A percentile compares a stretch with the other conserved stretches of the same genome.
These are phyloP conservation scores for Amaranthus palmeri DNA, from an alignment of 148 eudicot genomes.

Conservation along the genomic window DNA sequence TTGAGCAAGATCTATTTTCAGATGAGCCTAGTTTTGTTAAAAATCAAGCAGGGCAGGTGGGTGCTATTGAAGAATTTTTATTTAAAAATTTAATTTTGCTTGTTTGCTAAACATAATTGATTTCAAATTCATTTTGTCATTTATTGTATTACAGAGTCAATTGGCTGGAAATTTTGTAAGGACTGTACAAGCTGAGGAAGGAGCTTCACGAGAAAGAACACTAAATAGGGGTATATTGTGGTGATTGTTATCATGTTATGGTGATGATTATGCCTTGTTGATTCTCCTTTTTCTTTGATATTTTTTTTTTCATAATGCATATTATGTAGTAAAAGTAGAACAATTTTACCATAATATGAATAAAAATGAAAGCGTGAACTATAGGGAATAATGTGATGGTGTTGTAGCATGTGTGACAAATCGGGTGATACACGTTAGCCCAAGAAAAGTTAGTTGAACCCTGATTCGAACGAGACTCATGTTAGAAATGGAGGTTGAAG, in stretches of 20 bases:
- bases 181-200: slow-evolving; percentile 40
- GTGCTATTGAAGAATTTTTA: slow-evolving; percentile 4
- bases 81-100: background rate
- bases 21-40: slow-evolving; percentile 51
- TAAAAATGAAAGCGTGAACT: no score
- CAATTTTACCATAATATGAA: no score
- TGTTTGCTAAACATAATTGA: background rate
- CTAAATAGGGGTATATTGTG: slow-evolving; percentile 44
- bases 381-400: no score
- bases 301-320: background rate
- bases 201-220: slow-evolving; percentile 63
- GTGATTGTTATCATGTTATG: background rate
- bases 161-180: slow-evolving; percentile 43
- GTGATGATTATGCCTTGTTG: background rate
- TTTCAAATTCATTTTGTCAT: slow-evolving; percentile 4
- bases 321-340: no score
- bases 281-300: background rate
- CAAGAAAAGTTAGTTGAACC: no score
- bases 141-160: slow-evolving; percentile 36
- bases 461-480: no score
- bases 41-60: slow-evolving; percentile 56
- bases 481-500: no score
- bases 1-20: slow-evolving; percentile 41
- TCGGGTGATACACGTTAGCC: no score
- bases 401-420: no score